Evolutionary conservation across 2,329 filamentous ascomycete genomes (phyloP).

Genomic region (Stemphylium beticola): DNA sequence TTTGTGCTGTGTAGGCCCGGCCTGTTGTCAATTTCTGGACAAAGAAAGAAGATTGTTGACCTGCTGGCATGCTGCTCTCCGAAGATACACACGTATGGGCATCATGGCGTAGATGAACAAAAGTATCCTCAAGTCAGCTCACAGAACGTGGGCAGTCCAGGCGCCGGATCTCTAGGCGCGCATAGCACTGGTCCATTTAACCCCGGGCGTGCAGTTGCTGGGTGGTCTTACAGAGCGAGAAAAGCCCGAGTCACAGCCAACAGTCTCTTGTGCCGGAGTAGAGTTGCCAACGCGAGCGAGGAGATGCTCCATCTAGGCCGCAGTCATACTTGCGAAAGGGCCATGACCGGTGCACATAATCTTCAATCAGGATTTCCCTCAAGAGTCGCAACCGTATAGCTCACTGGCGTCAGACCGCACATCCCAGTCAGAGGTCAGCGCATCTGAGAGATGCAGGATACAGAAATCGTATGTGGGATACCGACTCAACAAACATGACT

Average conservation of each 20-base stretch:
- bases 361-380: neutral
- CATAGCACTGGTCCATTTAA: neutral
- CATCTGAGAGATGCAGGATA: neutral
- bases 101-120: neutral
- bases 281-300: neutral
- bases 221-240: neutral
- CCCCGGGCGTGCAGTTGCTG: neutral
- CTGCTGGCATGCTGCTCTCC: neutral
- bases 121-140: neutral
- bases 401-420: neutral
- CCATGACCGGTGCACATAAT: neutral
- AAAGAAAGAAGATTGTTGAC: neutral
- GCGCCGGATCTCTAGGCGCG: neutral
- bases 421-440: neutral
- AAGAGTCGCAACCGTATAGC: neutral
- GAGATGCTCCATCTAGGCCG: neutral
- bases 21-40: neutral
- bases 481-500: neutral
- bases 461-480: neutral
- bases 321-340: neutral
- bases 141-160: too few relatives aligned
- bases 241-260: neutral
- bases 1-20: neutral
- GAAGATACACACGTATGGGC: neutral
- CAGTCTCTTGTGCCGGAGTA: neutral